A percentile compares a stretch with the other conserved stretches of the same genome.
Evolutionary conservation across 805 yeast species (phyloP).

Genomic region (Wickerhamiella australiensis): DNA sequence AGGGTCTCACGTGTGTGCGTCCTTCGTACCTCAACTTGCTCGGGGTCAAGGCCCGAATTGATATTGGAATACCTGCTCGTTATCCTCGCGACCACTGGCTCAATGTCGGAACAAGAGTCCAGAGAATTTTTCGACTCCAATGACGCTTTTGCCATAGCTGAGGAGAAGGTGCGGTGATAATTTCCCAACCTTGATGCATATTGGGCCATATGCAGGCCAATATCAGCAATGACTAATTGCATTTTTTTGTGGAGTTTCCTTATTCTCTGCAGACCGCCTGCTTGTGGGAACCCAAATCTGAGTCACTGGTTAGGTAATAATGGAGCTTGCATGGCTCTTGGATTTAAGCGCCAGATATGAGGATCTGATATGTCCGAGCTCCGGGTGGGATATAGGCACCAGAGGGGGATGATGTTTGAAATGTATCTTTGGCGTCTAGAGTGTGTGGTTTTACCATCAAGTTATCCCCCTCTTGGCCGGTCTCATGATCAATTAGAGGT

Average conservation of each 20-base stretch:
- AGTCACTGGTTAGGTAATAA: too few relatives aligned
- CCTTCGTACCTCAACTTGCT: conserved; percentile 33
- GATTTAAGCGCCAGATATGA: too few relatives aligned
- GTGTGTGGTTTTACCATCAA: too few relatives aligned
- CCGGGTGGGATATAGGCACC: too few relatives aligned
- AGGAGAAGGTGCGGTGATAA: background rate
- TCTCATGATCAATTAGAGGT: too few relatives aligned
- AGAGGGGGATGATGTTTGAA: too few relatives aligned
- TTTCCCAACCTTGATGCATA: background rate
- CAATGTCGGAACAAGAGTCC: background rate
- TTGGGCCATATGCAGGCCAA: background rate
- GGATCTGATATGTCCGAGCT: too few relatives aligned
- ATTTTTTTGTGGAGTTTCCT: too few relatives aligned
- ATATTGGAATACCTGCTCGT: conserved; percentile 22
- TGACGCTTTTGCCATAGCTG: background rate
- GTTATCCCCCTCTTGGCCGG: background rate
- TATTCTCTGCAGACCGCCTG: too few relatives aligned
- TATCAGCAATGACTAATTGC: background rate
- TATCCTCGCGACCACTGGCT: background rate
- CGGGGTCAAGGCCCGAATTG: conserved; percentile 32
- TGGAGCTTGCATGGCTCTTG: too few relatives aligned
- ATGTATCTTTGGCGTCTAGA: too few relatives aligned
- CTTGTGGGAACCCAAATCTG: too few relatives aligned
- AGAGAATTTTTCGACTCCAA: background rate
- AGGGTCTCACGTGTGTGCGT: conserved; percentile 37